phyloP scores from a whole-genome alignment of 345 rosid genomes.

The Gossypium australe region DNA sequence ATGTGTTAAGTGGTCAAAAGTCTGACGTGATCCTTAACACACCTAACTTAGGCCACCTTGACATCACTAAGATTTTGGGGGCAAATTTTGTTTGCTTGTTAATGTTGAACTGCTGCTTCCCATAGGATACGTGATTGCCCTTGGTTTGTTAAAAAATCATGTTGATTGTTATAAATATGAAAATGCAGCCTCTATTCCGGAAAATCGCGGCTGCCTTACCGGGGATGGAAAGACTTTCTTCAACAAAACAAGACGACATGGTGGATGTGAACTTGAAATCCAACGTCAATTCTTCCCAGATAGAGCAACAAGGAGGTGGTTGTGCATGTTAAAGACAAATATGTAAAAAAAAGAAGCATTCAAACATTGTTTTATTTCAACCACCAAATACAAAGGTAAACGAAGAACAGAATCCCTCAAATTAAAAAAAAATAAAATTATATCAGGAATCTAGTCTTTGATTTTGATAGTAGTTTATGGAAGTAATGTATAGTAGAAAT shows the following conservation, averaged over 20 bases:
- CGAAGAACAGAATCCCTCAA: background rate
- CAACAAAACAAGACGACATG: slow-evolving; percentile 95
- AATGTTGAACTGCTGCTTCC: background rate
- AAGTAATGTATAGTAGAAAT: background rate
- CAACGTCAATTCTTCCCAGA: slow-evolving; percentile 58
- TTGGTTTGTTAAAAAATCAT: background rate
- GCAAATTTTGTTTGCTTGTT: background rate
- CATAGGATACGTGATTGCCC: background rate
- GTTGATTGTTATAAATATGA: slow-evolving; percentile 2
- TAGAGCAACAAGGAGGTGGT: slow-evolving; percentile 75
- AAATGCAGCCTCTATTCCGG: slow-evolving; percentile 79
- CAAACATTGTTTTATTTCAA: background rate
- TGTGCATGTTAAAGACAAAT: slow-evolving; percentile 57
- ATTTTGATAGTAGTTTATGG: background rate
- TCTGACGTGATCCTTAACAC: no score
- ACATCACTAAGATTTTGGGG: no score
- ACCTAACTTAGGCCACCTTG: no score
- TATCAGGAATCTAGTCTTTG: background rate
- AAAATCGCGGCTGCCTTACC: slow-evolving; percentile 95
- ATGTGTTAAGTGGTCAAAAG: no score
- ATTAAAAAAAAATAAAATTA: background rate
- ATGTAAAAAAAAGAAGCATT: background rate
- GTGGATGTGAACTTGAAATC: slow-evolving; percentile 89
- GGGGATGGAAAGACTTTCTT: slow-evolving; percentile 88
- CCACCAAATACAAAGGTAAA: background rate